Evolutionary conservation across 192 early-diverging fungal genomes (phyloP).

Genomic region (Jimgerdemannia lactiflua): DNA sequence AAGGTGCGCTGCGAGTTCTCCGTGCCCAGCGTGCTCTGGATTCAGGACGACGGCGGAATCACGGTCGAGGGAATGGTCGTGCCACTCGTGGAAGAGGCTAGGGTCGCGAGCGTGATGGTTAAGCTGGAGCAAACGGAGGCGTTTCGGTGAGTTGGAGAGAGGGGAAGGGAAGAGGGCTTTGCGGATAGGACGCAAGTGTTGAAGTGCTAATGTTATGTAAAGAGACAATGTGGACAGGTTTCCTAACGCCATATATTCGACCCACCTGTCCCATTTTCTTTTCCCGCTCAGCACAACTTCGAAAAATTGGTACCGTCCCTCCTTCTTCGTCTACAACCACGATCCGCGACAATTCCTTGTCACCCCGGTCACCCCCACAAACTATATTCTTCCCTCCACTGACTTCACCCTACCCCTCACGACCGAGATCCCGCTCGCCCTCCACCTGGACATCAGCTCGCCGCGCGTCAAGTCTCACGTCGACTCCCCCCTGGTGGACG

Average conservation of each 20-base stretch:
- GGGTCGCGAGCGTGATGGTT: background rate
- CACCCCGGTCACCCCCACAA: background rate
- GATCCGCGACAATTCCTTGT: background rate
- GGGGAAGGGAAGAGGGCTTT: too few relatives aligned
- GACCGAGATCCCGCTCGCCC: background rate
- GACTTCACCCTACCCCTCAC: background rate
- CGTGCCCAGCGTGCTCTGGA: background rate
- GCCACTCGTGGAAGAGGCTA: background rate
- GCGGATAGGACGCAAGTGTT: too few relatives aligned
- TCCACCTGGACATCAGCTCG: background rate
- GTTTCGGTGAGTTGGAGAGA: background rate
- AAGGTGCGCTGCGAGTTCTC: background rate
- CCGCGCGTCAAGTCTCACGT: background rate
- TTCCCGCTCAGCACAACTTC: background rate
- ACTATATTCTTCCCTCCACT: background rate
- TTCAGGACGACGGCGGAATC: background rate
- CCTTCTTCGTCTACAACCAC: background rate
- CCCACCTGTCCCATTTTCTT: background rate
- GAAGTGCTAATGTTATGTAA: background rate
- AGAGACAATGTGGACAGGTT: background rate
- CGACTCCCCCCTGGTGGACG: background rate
- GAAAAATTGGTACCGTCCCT: background rate
- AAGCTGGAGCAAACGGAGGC: background rate
- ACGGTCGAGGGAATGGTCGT: background rate
- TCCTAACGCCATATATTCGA: too few relatives aligned